phyloP scores from a whole-genome alignment of 2,329 filamentous ascomycete species.

The Cadophora malorum region DNA sequence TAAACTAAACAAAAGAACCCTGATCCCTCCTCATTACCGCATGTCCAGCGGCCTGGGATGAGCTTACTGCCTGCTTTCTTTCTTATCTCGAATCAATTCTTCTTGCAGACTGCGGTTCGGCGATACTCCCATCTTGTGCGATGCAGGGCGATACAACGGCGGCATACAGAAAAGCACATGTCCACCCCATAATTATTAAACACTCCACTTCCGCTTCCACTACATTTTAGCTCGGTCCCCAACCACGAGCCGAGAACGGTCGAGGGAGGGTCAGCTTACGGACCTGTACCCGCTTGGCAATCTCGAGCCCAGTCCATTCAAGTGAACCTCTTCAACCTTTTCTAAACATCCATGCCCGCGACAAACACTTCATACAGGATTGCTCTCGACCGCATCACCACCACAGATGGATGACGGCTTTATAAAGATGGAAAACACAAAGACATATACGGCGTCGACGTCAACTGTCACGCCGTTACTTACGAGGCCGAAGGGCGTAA shows the following conservation, averaged over 20 bases:
- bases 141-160: not conserved
- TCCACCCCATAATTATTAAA: conserved; percentile 12
- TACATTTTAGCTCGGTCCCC: not conserved
- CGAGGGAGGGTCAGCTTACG: conserved; percentile 11
- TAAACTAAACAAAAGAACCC: conserved; percentile 8
- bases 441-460: conserved; percentile 36
- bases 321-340: not conserved
- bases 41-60: not conserved
- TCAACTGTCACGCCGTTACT: conserved; percentile 40
- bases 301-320: conserved; percentile 3
- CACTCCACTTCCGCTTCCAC: conserved; percentile 3
- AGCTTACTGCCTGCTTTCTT: not conserved
- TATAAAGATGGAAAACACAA: conserved; percentile 31
- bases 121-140: not conserved
- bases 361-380: not conserved
- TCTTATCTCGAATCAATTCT: conserved; percentile 8
- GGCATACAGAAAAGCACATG: not conserved
- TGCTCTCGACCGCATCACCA: not conserved
- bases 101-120: not conserved
- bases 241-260: conserved; percentile 14
- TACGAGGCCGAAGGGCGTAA: conserved; percentile 31
- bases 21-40: conserved; percentile 14
- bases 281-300: conserved; percentile 12
- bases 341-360: conserved; percentile 8
- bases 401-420: conserved; percentile 23